Conservation (phyloP, 2,329 filamentous ascomycete genomes). For the Stagonosporopsis vannaccii region DNA sequence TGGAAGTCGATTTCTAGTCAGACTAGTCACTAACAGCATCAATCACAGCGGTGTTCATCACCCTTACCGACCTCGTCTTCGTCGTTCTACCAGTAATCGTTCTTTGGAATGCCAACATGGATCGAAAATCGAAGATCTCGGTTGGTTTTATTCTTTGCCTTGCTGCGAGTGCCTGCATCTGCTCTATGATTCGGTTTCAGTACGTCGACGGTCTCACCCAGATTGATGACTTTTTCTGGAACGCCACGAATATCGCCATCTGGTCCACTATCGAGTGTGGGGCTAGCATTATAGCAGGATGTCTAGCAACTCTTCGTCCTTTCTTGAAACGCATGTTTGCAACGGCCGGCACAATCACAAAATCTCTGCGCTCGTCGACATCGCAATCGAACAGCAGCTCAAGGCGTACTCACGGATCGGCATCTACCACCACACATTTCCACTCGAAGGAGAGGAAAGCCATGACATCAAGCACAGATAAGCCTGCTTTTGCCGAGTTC, state of each 20-base stretch:
- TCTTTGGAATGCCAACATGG: conserved; percentile 65
- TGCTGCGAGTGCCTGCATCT: conserved; percentile 59
- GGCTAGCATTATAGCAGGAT: conserved; percentile 56
- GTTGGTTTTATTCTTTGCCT: conserved; percentile 63
- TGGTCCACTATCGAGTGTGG: conserved; percentile 49
- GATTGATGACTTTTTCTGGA: conserved; percentile 55
- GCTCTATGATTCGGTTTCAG: conserved; percentile 61
- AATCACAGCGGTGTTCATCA: conserved; percentile 34
- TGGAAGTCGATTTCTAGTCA: too few species aligned
- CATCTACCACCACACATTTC: not conserved
- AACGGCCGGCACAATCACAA: conserved; percentile 6
- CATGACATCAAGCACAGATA: not conserved
- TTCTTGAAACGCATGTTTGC: conserved; percentile 46
- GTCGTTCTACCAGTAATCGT: conserved; percentile 53
- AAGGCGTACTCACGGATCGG: not conserved
- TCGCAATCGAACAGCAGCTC: conserved; percentile 2
- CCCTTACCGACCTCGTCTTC: conserved; percentile 44
- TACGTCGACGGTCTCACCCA: conserved; percentile 52
- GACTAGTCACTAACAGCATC: not conserved
- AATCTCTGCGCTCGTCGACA: conserved; percentile 10
- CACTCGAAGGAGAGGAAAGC: not conserved
- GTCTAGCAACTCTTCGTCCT: conserved; percentile 60
- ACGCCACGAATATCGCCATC: conserved; percentile 56
- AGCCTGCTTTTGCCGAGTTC: conserved; percentile 9
- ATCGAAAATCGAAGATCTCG: conserved; percentile 59